phyloP scores from a whole-genome alignment of 2,329 filamentous ascomycete species.

The Colletotrichum sp. region DNA sequence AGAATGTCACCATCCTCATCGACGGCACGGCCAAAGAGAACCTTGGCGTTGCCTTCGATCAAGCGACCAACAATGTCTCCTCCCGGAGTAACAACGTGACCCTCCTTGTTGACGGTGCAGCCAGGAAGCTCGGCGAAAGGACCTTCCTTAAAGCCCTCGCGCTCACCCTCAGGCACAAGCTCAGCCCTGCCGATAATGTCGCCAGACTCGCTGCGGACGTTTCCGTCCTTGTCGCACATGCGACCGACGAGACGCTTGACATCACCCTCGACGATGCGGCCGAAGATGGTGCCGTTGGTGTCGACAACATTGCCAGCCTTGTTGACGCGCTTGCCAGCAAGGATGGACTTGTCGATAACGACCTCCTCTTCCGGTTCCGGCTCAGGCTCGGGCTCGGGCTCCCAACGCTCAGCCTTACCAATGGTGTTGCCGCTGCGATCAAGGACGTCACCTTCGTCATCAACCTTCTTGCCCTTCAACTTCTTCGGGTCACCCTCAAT shows the following conservation, averaged over 20 bases:
- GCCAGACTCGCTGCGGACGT: slow-evolving; percentile 75
- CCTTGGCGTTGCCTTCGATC: slow-evolving; percentile 72
- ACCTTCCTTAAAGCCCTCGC: slow-evolving; percentile 66
- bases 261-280: slow-evolving; percentile 71
- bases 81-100: slow-evolving; percentile 67
- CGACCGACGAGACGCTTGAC: slow-evolving; percentile 67
- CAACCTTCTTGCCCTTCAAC: slow-evolving; percentile 69
- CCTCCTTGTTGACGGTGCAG: slow-evolving; percentile 71
- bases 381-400: slow-evolving; percentile 55
- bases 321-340: slow-evolving; percentile 74
- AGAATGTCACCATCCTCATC: slow-evolving; percentile 84
- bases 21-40: slow-evolving; percentile 73
- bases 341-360: slow-evolving; percentile 61
- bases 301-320: slow-evolving; percentile 70
- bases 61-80: slow-evolving; percentile 78
- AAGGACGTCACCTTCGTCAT: slow-evolving; percentile 71
- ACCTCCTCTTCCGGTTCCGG: slow-evolving; percentile 52
- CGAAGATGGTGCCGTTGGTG: slow-evolving; percentile 59
- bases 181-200: slow-evolving; percentile 72
- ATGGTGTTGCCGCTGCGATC: slow-evolving; percentile 72
- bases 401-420: slow-evolving; percentile 72
- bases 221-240: slow-evolving; percentile 74
- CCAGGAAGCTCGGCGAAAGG: slow-evolving; percentile 71
- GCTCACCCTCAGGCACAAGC: slow-evolving; percentile 70
- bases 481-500: slow-evolving; percentile 68